Percentiles rank a stretch among this genome's conserved stretches.
These are phyloP conservation scores for Vicia sativa DNA, from an alignment of 306 rosid species.

Conservation along the genomic window DNA sequence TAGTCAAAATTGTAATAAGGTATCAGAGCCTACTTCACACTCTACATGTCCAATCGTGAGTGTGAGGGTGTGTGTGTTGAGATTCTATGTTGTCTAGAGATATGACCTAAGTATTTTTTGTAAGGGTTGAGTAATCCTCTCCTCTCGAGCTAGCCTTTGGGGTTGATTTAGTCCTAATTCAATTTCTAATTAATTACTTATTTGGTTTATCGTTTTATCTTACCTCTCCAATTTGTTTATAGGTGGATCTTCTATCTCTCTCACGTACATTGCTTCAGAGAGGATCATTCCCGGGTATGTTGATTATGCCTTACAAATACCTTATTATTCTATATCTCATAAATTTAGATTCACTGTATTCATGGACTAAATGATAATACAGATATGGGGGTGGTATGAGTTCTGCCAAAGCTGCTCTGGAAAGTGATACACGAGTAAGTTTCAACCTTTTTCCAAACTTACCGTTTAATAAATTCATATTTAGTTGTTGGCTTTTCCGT, in stretches of 20 bases:
- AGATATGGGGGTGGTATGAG: slow-evolving; percentile 99
- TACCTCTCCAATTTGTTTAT: slow-evolving; percentile 25
- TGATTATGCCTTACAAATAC: slow-evolving; percentile 28
- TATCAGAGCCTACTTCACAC: background rate
- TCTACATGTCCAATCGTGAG: background rate
- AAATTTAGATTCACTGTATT: slow-evolving; percentile 10
- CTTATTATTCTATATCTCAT: slow-evolving; percentile 9
- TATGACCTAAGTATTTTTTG: background rate
- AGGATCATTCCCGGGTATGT: slow-evolving; percentile 93
- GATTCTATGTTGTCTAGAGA: background rate
- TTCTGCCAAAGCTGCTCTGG: slow-evolving; percentile 97
- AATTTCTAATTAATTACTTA: slow-evolving; percentile 1
- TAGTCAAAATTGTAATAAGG: background rate
- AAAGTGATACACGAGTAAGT: slow-evolving; percentile 90
- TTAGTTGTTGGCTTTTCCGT: background rate
- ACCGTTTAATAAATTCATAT: background rate
- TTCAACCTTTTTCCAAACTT: slow-evolving; percentile 15
- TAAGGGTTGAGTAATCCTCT: background rate
- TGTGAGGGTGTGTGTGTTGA: background rate
- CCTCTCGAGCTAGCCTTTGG: background rate
- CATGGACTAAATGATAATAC: slow-evolving; percentile 28
- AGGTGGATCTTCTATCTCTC: slow-evolving; percentile 97
- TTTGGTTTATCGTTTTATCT: slow-evolving; percentile 19
- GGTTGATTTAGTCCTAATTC: background rate
- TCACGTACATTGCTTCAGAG: slow-evolving; percentile 94